These are phyloP conservation scores for Podila clonocystis DNA, from an alignment of 192 early-diverging fungal species.

Conservation along the genomic window DNA sequence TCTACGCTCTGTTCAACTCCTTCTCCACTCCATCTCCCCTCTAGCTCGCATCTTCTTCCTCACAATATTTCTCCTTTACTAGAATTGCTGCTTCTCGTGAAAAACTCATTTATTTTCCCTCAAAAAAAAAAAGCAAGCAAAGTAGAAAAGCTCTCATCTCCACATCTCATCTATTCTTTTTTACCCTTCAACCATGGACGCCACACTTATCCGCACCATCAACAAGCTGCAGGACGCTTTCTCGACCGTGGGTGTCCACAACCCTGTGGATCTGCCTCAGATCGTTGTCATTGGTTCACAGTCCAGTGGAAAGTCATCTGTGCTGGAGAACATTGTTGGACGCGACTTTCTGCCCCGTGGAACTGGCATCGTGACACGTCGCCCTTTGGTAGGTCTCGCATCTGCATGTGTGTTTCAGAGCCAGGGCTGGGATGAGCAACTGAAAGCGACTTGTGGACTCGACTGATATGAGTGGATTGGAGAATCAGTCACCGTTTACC, in stretches of 20 bases:
- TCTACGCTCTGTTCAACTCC: not conserved
- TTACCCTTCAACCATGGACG: constrained; percentile 52
- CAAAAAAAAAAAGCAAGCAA: not conserved
- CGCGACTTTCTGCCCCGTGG: constrained; percentile 98
- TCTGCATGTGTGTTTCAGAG: not conserved
- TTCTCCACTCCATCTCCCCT: constrained; percentile 3
- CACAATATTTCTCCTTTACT: not conserved
- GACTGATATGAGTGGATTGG: too few relatives aligned
- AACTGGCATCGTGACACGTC: constrained; percentile 96
- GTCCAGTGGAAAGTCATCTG: constrained; percentile 95
- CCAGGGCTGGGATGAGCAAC: not conserved
- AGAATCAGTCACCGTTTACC: too few relatives aligned
- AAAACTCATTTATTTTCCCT: not conserved
- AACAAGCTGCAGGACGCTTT: constrained; percentile 93
- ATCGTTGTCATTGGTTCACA: constrained; percentile 90
- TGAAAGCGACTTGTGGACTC: not conserved
- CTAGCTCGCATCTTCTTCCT: not conserved
- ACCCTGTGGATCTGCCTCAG: constrained; percentile 90
- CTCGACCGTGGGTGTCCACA: constrained; percentile 87
- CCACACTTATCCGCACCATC: constrained; percentile 66
- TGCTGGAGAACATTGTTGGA: constrained; percentile 99
- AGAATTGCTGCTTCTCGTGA: not conserved
- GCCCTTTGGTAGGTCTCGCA: constrained; percentile 79
- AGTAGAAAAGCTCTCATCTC: too few relatives aligned
- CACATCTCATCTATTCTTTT: not conserved